Evolutionary conservation across 305 asterid species (phyloP), one percentile per base, ranked within the genome.

Genomic region (Withania somnifera): DNA sequence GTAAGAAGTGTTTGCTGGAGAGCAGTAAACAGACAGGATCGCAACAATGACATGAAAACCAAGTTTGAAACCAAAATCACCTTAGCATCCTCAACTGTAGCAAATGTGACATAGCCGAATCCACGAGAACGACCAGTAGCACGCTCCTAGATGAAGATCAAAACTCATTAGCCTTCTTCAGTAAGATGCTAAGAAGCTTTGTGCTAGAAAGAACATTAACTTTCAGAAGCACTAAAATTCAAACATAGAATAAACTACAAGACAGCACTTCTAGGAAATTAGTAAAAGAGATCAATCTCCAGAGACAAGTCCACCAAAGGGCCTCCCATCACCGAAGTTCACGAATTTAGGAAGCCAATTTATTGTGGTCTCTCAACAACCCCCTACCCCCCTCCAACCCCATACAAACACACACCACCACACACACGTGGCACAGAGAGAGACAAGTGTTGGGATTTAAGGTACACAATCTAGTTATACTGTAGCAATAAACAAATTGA

Each of bases 91-190:
- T 91, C 97, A 45, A 67, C 89, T 8, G 90, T 73, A 4, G 89
- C 94, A 93, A 92, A 95, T 63, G 99, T 95, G 36, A 94, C 99
- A 86, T 95, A 95, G 38, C 99, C 99, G 84, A 94, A 95, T 42
- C 99, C 99, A 51, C 99, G 97, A 81, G 99, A 97, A 58, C 98
- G 95, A 15, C 99, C 99, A 81, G 97, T 91, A 53, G 94, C 84
- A 67, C 99, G 93, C 79, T 97, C 99, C 99, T 97, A 88, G 81
- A 86, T 86, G 47, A 51, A 76, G 42, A 69, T 69, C 63, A 17
- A 76, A 50, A 76, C 63, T 15, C 9, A 1, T 76, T 51, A 76
- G 63, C 51, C 30, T n/a, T 83, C 85, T 84, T 60, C 84, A 84
- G 10, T 66, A 52, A 83, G 40, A 82, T 79, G 79, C 7, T 15